Base-by-base conservation (phyloP, 2,329 filamentous ascomycete species). In the Fusarium caatingaense region DNA sequence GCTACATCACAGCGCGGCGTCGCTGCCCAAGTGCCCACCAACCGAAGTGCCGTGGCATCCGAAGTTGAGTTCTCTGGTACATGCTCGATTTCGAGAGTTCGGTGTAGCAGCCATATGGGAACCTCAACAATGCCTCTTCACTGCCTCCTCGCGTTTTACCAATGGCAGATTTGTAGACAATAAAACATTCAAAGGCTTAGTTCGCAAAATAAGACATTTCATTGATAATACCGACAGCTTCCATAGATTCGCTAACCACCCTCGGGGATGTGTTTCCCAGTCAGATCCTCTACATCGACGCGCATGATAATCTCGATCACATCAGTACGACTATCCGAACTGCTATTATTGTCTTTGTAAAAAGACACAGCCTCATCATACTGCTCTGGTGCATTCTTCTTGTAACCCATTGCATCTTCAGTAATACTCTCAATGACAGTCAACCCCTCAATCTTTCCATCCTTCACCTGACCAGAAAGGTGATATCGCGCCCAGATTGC, bases 401-500 rank as follows among this genome's bases (percentile, higher is more conserved):
- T 48, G 8, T 57, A 57, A 0, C 53, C 57, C 34, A 48, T 58
- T 2, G 44, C 57, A 13, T 58, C 42, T 20, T 60, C 6, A 6
- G 27, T 48, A 12, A 57, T 47, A 6, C 51, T 60, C 18, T 48
- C 53, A 13, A 42, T 0, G 2, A 57, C 21, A 10, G 42, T 48
- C 8, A 49, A 23, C 9, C 20, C 28, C 3, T 49, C 28, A 6
- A 49, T 34, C 15, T 4, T 12, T 3, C 56, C 50, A 25, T 60
- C 3, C 3, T 28, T 8, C 8, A 56, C 30, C 4, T 56, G 4
- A 1, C 56, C 50, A 4, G 18, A n/a, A 4, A 60, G 40, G 13
- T 60, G 41, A 9, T 56, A 60, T 3, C 56, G 15, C 8, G 56
- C 56, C 50, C 56, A 60, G 16, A 60, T 37, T 3, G 50, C 56